Percentiles rank a stretch among this genome's conserved stretches.
Evolutionary conservation across 805 yeast genomes (phyloP).

Genomic region (Ogataea nakhonphanomensis): DNA sequence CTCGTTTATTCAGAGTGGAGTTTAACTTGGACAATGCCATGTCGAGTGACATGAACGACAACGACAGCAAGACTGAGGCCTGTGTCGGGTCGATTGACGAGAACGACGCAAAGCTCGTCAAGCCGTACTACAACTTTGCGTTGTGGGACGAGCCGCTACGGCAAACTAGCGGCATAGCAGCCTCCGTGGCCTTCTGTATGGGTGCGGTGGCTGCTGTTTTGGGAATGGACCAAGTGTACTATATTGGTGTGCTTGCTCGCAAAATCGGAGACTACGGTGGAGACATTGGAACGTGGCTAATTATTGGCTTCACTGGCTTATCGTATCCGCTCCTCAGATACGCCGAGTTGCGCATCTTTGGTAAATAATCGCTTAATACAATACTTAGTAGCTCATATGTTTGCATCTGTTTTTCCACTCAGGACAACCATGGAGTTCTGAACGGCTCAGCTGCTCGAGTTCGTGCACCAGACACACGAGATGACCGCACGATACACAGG

Average conservation of each 20-base stretch:
- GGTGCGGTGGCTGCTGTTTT: slow-evolving; percentile 82
- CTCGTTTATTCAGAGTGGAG: slow-evolving; percentile 40
- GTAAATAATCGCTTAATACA: slow-evolving; percentile 24
- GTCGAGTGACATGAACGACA: not conserved
- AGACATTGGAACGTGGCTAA: slow-evolving; percentile 78
- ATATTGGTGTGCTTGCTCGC: slow-evolving; percentile 71
- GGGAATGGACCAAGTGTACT: slow-evolving; percentile 87
- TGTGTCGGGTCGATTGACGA: slow-evolving; percentile 8
- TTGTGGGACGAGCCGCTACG: slow-evolving; percentile 63
- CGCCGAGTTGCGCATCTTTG: slow-evolving; percentile 56
- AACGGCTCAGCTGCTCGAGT: no score
- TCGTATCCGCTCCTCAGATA: slow-evolving; percentile 65
- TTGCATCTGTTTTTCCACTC: no score
- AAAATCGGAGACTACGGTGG: slow-evolving; percentile 66
- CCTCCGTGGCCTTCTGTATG: slow-evolving; percentile 56
- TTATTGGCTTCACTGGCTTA: slow-evolving; percentile 66
- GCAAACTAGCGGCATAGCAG: slow-evolving; percentile 71
- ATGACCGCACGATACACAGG: no score
- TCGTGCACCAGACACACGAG: no score
- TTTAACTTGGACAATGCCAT: slow-evolving; percentile 22
- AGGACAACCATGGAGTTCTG: no score
- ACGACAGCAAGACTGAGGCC: not conserved
- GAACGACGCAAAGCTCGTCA: not conserved
- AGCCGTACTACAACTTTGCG: slow-evolving; percentile 63
- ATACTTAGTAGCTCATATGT: no score